These are phyloP conservation scores for Hortaea werneckii DNA, from an alignment of 2,329 filamentous ascomycete species.

Conservation along the genomic window DNA sequence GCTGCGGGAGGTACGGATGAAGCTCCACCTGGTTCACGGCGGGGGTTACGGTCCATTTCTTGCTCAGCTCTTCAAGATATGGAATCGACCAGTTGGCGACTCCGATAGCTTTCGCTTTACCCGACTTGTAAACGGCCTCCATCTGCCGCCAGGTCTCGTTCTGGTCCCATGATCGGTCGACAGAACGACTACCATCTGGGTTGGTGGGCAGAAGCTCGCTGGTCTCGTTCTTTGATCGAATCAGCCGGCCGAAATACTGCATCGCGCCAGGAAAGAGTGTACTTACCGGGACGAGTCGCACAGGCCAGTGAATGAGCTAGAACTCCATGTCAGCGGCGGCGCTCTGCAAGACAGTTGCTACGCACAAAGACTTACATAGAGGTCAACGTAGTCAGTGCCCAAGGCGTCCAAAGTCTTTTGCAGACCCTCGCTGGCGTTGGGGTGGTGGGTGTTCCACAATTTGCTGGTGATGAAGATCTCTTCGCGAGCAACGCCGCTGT, in stretches of 20 bases:
- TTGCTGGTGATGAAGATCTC: slow-evolving; percentile 45
- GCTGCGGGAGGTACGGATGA: slow-evolving; percentile 52
- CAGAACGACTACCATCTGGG: slow-evolving; percentile 52
- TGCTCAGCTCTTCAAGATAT: slow-evolving; percentile 35
- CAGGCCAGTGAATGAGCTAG: slow-evolving; percentile 59
- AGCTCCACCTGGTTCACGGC: slow-evolving; percentile 41
- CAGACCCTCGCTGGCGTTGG: slow-evolving; percentile 26
- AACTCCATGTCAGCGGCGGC: slow-evolving; percentile 59
- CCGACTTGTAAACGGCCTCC: slow-evolving; percentile 46
- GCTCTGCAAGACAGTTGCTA: slow-evolving; percentile 51
- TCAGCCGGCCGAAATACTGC: slow-evolving; percentile 42
- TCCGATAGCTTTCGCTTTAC: slow-evolving; percentile 45
- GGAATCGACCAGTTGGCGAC: slow-evolving; percentile 42
- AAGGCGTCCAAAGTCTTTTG: slow-evolving; percentile 25
- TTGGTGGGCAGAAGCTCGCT: slow-evolving; percentile 38
- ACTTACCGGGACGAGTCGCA: slow-evolving; percentile 44
- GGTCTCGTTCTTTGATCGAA: slow-evolving; percentile 39
- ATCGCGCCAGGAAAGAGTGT: slow-evolving; percentile 43
- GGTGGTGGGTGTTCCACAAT: slow-evolving; percentile 44
- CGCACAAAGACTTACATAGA: slow-evolving; percentile 57
- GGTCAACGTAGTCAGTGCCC: slow-evolving; percentile 25
- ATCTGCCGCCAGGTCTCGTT: slow-evolving; percentile 53
- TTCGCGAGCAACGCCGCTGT: slow-evolving; percentile 38
- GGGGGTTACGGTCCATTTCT: slow-evolving; percentile 31
- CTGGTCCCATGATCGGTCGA: slow-evolving; percentile 54